Evolutionary conservation across 345 rosid genomes (phyloP).

Genomic region (Physaria fendleri): DNA sequence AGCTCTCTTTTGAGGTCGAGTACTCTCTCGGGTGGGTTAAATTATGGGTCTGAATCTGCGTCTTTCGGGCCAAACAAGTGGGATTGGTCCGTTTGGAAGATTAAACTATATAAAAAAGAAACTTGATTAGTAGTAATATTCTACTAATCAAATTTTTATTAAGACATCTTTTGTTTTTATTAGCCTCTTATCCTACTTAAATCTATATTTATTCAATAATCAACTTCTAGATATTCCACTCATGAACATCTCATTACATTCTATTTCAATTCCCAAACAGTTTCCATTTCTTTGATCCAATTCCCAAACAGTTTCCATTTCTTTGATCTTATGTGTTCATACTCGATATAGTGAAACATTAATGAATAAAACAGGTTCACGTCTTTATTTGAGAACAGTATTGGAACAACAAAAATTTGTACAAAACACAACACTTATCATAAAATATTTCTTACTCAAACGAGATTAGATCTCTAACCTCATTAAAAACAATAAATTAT

Average conservation of each 20-base stretch:
- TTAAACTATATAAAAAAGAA: too few species aligned
- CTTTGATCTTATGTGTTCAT: background rate
- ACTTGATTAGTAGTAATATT: too few species aligned
- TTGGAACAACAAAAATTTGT: slow-evolving; percentile 4
- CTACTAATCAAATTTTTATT: too few species aligned
- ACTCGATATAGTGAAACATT: background rate
- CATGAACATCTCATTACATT: background rate
- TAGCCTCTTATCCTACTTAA: too few species aligned
- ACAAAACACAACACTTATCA: slow-evolving; percentile 17
- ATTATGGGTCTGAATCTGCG: background rate
- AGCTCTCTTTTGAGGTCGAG: slow-evolving; percentile 4
- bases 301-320: background rate
- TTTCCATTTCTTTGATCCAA: background rate
- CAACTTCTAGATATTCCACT: background rate
- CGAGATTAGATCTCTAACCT: slow-evolving; percentile 21
- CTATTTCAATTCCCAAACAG: background rate
- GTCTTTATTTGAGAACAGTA: background rate
- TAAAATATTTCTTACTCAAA: slow-evolving; percentile 22
- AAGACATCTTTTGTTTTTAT: too few species aligned
- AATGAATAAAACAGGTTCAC: background rate
- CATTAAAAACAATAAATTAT: slow-evolving; percentile 18
- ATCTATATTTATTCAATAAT: too few species aligned
- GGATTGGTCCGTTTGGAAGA: too few species aligned
- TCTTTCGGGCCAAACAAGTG: background rate
- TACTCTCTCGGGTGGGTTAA: background rate